phyloP scores from a whole-genome alignment of 139 green algal species.

The Dunaliella sp. region DNA sequence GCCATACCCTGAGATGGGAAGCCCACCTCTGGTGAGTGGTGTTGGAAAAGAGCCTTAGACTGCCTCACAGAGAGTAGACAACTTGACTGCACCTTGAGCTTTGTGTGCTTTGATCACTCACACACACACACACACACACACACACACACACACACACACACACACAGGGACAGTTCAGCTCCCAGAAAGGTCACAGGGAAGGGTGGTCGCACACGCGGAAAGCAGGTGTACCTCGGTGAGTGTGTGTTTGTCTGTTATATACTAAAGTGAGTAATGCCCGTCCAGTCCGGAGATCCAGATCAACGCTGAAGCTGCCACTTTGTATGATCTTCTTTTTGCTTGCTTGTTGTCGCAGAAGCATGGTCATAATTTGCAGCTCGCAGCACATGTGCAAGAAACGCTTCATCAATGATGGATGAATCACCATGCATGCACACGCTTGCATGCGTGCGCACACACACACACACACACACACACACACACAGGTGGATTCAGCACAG shows the following conservation, averaged over 20 bases:
- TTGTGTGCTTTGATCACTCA: too few relatives aligned
- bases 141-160: too few relatives aligned
- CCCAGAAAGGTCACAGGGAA: constrained; percentile 38
- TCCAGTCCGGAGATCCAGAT: too few relatives aligned
- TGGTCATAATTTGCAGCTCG: too few relatives aligned
- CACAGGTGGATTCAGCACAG: constrained; percentile 68
- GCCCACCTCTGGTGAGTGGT: constrained; percentile 70
- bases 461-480: too few relatives aligned
- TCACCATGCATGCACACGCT: not conserved
- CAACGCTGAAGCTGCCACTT: too few relatives aligned
- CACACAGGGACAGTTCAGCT: not conserved
- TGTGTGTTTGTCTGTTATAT: not conserved
- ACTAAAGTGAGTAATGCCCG: too few relatives aligned
- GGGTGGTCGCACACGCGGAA: constrained; percentile 57
- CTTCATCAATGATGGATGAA: not conserved
- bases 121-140: too few relatives aligned
- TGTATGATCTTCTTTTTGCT: not conserved
- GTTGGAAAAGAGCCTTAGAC: constrained; percentile 38
- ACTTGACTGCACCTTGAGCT: too few relatives aligned
- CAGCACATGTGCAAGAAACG: not conserved
- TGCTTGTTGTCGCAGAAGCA: too few relatives aligned
- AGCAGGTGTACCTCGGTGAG: constrained; percentile 45
- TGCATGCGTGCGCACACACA: constrained; percentile 16
- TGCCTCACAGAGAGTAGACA: constrained; percentile 15
- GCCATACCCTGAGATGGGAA: constrained; percentile 72